A percentile compares a stretch with the other conserved stretches of the same genome.
phyloP scores from a whole-genome alignment of 352 stramenopile species.

The Pythium sukuiense region DNA sequence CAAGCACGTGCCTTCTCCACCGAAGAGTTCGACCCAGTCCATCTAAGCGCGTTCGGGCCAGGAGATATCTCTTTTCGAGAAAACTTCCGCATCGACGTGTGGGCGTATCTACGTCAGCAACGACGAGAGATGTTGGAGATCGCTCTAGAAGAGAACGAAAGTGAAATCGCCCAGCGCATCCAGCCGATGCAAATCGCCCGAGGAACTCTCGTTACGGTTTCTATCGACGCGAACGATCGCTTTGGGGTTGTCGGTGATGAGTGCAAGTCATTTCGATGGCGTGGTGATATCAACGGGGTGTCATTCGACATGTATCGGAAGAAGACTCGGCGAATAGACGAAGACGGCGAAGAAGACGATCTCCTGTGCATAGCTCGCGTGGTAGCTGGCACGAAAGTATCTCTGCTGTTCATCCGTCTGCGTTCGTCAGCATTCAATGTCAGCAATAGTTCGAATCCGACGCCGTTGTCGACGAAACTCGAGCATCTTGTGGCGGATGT shows the following conservation, averaged over 20 bases:
- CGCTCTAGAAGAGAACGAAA: slow-evolving; percentile 51
- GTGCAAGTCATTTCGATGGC: slow-evolving; percentile 69
- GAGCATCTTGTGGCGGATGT: slow-evolving; percentile 49
- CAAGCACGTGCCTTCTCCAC: slow-evolving; percentile 18
- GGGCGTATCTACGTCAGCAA: slow-evolving; percentile 68
- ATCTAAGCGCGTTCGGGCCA: slow-evolving; percentile 61
- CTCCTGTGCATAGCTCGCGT: slow-evolving; percentile 54
- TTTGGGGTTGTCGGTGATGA: slow-evolving; percentile 46
- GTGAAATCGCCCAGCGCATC: slow-evolving; percentile 46
- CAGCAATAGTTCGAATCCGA: slow-evolving; percentile 2
- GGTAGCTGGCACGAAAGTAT: slow-evolving; percentile 58
- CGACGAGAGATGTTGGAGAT: slow-evolving; percentile 60
- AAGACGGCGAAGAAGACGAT: slow-evolving; percentile 29
- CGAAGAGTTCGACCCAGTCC: slow-evolving; percentile 39
- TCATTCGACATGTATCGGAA: slow-evolving; percentile 61
- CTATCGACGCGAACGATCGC: slow-evolving; percentile 40
- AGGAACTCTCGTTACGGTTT: slow-evolving; percentile 64
- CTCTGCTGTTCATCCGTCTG: slow-evolving; percentile 62
- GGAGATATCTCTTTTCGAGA: slow-evolving; percentile 41
- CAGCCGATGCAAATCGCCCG: slow-evolving; percentile 52
- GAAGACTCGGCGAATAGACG: slow-evolving; percentile 13
- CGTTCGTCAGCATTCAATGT: not conserved
- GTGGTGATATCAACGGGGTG: slow-evolving; percentile 52
- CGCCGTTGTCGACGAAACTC: slow-evolving; percentile 29
- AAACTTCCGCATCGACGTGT: slow-evolving; percentile 65